Evolutionary conservation across 2,329 filamentous ascomycete species (phyloP).

Genomic region (Penicillium sp.): DNA sequence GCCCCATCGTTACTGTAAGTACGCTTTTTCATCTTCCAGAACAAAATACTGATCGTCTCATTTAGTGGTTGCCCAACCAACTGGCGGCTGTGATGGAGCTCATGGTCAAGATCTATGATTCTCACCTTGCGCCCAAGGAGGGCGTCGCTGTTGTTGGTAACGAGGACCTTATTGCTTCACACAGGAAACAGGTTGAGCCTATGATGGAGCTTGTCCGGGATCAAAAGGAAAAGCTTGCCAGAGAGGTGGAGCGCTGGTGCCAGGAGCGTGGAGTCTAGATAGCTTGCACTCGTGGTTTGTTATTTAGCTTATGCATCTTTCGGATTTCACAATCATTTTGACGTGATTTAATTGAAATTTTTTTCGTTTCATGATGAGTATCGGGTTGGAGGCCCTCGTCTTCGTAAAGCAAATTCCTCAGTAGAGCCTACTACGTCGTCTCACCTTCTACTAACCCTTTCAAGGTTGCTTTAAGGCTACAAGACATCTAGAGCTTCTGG

Average conservation of each 20-base stretch:
- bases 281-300: not conserved
- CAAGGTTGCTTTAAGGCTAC: too few relatives aligned
- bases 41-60: not conserved
- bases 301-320: not conserved
- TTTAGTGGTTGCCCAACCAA: slow-evolving; percentile 51
- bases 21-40: not conserved
- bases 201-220: slow-evolving; percentile 40
- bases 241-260: slow-evolving; percentile 49
- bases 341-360: too few relatives aligned
- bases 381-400: too few relatives aligned
- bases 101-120: slow-evolving; percentile 49
- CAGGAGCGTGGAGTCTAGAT: slow-evolving; percentile 44
- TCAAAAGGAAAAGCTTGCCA: slow-evolving; percentile 35
- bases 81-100: slow-evolving; percentile 51
- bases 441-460: too few relatives aligned
- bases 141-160: slow-evolving; percentile 14
- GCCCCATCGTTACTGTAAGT: slow-evolving; percentile 50
- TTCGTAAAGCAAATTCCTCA: too few relatives aligned
- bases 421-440: too few relatives aligned
- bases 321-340: not conserved
- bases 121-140: slow-evolving; percentile 37
- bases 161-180: slow-evolving; percentile 24
- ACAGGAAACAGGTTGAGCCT: slow-evolving; percentile 40
- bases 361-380: not conserved
- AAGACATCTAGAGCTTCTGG: too few relatives aligned